Percentiles rank a stretch among this genome's conserved stretches.
Conservation (phyloP, 179 eudicot species). For the Amaranthus tricolor region DNA sequence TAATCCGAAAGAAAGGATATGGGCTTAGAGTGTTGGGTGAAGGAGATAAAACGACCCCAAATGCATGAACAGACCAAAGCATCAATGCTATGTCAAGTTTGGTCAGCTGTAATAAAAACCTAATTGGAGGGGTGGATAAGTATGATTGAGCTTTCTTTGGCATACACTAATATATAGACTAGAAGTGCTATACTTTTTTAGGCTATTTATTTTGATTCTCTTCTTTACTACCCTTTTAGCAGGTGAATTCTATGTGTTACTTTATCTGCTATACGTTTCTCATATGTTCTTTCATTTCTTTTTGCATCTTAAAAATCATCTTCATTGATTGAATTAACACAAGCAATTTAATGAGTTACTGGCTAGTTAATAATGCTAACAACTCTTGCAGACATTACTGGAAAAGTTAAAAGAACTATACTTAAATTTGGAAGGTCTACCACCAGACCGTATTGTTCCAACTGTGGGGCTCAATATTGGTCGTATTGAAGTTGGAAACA, state of each 20-base stretch:
- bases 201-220: background rate
- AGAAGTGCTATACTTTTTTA: background rate
- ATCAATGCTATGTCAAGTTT: background rate
- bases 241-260: background rate
- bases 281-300: background rate
- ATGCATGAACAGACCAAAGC: background rate
- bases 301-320: background rate
- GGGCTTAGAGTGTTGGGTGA: background rate
- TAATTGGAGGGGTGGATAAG: conserved; percentile 1
- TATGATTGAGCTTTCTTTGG: background rate
- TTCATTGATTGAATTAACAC: background rate
- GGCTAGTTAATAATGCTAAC: conserved; percentile 1
- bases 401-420: conserved; percentile 88
- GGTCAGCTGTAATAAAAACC: background rate
- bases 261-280: background rate
- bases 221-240: too few species aligned
- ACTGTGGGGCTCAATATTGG: conserved; percentile 99
- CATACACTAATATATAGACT: background rate
- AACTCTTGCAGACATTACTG: conserved; percentile 56
- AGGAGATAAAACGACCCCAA: background rate
- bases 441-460: conserved; percentile 95
- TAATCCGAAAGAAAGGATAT: background rate
- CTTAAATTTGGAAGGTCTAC: conserved; percentile 85
- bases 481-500: conserved; percentile 82
- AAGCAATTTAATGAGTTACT: conserved; percentile 6